Base-by-base conservation (phyloP, 2,329 filamentous ascomycete species). In the Lojkania enalia region DNA sequence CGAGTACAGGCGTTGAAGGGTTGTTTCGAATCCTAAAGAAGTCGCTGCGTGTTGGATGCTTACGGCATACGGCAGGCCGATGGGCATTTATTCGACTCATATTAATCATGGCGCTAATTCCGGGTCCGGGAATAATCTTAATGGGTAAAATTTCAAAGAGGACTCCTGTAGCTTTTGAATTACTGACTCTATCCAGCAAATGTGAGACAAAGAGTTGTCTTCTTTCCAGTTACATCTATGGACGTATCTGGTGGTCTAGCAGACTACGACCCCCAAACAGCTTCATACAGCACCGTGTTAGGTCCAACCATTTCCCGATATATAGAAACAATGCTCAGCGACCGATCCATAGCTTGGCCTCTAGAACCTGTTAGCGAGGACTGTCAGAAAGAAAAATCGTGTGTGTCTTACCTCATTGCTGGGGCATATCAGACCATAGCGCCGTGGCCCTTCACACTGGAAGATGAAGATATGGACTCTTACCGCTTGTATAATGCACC, bases 51-150 rank as follows among this genome's bases (percentile, higher is more conserved):
- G 18, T 20, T n/a, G 27, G 36, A 19, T 46, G 36, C 39, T 32
- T 29, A 18, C 12, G 16, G n/a, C 19, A 39, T 12, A 42, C 12
- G 18, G 32, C 38, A 11, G 41, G 43, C 3, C 29, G 42, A 16
- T 57, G 46, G 51, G 39, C 39, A 12, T 33, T 57, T 12, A 32
- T 35, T 12, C 32, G 51, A 20, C 20, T 57, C 11, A 7, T 41
- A 3, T 54, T 50, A 21, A 23, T 57, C 11, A 11, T 54, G 6
- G 42, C 30, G 3, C 21, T 54, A 21, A 52, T 56, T 20, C 53
- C 51, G 11, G 53, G 51, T 1, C 51, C 51, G 5, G 51, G 53
- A 9, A 50, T 56, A 25, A 54, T 56, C 6, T 44, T 56, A 29
- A 33, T 54, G 23, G 44, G 52, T 51, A 46, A 27, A 16, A 6